Conservation (phyloP, 1,139 yeast species). For the Candida neerlandica region DNA sequence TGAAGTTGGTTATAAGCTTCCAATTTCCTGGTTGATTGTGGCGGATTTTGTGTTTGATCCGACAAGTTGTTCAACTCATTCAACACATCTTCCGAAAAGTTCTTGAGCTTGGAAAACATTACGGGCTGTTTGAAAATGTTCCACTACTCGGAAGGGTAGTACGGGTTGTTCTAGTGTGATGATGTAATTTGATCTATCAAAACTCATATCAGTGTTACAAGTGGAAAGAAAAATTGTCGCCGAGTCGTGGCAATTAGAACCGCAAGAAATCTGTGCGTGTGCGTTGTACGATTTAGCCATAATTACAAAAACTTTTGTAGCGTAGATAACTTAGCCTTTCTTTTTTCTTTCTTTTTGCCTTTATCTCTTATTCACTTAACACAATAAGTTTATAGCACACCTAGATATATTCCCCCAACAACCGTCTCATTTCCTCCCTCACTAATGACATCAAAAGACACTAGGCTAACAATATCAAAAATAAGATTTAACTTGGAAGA, state of each 20-base stretch:
- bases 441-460: constrained; percentile 16
- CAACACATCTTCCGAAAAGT: constrained; percentile 56
- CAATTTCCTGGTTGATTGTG: constrained; percentile 16
- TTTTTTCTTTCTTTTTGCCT: not conserved
- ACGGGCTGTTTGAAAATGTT: not conserved
- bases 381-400: not conserved
- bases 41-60: constrained; percentile 11
- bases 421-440: not conserved
- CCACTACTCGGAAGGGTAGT: too few relatives aligned
- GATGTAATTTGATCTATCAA: too few relatives aligned
- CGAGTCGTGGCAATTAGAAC: too few relatives aligned
- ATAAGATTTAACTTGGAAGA: constrained; percentile 30
- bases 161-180: too few relatives aligned
- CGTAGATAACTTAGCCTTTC: too few relatives aligned
- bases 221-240: too few relatives aligned
- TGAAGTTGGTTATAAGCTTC: constrained; percentile 36
- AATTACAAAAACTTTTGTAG: too few relatives aligned
- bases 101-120: constrained; percentile 50
- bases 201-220: too few relatives aligned
- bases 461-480: constrained; percentile 19
- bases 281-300: too few relatives aligned
- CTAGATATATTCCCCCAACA: not conserved
- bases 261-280: too few relatives aligned
- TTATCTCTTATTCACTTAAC: not conserved
- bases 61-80: constrained; percentile 40